Evolutionary conservation across 371 early-diverging fungal species (phyloP), one percentile per base, ranked within the genome.

Genomic region (Mortierella sp.): DNA sequence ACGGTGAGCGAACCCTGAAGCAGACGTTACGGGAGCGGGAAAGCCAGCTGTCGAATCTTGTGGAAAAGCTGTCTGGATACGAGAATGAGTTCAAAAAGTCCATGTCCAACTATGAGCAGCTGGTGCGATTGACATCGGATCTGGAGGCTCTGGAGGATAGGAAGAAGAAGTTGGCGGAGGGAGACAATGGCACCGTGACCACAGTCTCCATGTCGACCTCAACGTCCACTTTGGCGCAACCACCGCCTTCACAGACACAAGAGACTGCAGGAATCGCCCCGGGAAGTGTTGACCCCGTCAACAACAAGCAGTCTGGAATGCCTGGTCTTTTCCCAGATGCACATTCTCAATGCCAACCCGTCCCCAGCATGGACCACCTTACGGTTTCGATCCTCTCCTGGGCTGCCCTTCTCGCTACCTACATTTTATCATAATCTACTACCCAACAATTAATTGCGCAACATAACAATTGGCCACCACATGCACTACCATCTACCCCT

Each of bases 1-100:
- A 83, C 19, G 83, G 76, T 1, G 83, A 83, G 44, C 75, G 83
- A 16, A 64, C 44, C 11, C 66, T 83, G 19, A 83, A 78, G 55
- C 83, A 83, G 24, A 75, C 73, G 1, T 48, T 83, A 40, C 72
- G 64, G 34, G 73, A 83, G 13, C 78, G 83, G 26, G 83, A 83
- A 45, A 68, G 9, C 4, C 76, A 78, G 39, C 71, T 83, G 4
- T 72, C 73, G 0, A 41, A 52, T n/a, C 65, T 83, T n/a, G 70
- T 64, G 13, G 76, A 74, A 22, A 83, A 74, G 34, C 34, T 83
- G 63, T 58, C 67, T 43, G 79, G 78, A 61, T 74, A 74, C 50
- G 77, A 77, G 39, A 31, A n/a, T 22, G 77, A 74, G 69, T 68
- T 73, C 66, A 63, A 65, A 64, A 68, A 66, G 31, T 82, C 82